Conservation (phyloP, 192 early-diverging fungal genomes). For the Entomortierella beljakovae region DNA sequence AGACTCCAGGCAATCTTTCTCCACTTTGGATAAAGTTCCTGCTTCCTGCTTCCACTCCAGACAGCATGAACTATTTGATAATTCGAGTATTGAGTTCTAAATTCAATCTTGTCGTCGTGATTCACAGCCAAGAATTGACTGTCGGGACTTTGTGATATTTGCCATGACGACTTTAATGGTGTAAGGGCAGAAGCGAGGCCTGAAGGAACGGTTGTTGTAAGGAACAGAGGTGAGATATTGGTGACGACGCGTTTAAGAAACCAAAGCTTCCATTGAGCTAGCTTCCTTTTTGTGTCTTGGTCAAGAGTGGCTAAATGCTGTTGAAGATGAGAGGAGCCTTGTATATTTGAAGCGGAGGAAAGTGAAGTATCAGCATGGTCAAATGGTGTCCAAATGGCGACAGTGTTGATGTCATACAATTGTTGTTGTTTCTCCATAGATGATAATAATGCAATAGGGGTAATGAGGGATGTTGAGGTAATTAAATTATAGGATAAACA, state of each 20-base stretch:
- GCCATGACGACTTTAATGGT: conserved; percentile 48
- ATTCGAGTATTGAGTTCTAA: conserved; percentile 48
- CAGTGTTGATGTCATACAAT: conserved; percentile 55
- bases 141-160: conserved; percentile 49
- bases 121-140: conserved; percentile 53
- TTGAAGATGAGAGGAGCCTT: background rate
- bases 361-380: conserved; percentile 33
- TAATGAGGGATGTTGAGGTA: background rate
- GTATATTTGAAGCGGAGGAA: background rate
- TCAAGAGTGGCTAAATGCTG: conserved; percentile 24
- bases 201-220: conserved; percentile 58
- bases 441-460: background rate
- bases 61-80: conserved; percentile 56
- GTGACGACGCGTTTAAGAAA: conserved; percentile 38
- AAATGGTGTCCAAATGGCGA: conserved; percentile 55
- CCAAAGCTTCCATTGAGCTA: conserved; percentile 33
- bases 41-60: conserved; percentile 15
- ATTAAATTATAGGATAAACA: too few species aligned
- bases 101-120: conserved; percentile 58
- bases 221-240: conserved; percentile 44
- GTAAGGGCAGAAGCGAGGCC: conserved; percentile 48
- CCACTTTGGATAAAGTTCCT: conserved; percentile 58
- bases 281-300: conserved; percentile 22
- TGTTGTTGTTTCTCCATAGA: conserved; percentile 44
- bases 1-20: conserved; percentile 56